phyloP scores from a whole-genome alignment of 148 eudicot species.

The Chenopodium quinoa region DNA sequence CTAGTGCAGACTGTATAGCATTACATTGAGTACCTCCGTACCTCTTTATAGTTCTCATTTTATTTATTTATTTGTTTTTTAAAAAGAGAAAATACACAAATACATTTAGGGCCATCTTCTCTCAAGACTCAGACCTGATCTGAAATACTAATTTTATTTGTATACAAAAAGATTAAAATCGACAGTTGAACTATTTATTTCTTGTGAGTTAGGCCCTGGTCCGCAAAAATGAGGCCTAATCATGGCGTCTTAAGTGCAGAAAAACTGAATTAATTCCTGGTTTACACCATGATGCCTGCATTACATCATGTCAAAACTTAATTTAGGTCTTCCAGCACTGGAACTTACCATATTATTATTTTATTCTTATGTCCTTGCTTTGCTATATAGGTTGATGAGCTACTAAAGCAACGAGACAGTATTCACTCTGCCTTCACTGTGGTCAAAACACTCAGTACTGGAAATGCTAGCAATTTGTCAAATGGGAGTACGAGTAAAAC shows the following conservation, averaged over 20 bases:
- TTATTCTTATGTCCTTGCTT: constrained; percentile 22
- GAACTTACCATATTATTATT: not conserved
- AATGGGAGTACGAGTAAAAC: constrained; percentile 70
- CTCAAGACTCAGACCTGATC: too few relatives aligned
- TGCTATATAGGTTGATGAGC: constrained; percentile 77
- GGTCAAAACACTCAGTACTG: constrained; percentile 37
- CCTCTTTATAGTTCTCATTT: too few relatives aligned
- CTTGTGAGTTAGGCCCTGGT: not conserved
- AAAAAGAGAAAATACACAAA: too few relatives aligned
- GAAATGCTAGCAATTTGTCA: constrained; percentile 34
- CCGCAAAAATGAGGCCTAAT: not conserved
- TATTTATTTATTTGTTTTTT: too few relatives aligned
- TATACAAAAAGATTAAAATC: too few relatives aligned
- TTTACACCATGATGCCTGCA: not conserved
- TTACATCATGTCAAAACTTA: not conserved
- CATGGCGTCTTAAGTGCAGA: not conserved
- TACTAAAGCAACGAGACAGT: constrained; percentile 78
- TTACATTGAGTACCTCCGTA: too few relatives aligned
- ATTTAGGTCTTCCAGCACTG: not conserved
- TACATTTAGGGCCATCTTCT: too few relatives aligned
- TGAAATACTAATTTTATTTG: too few relatives aligned
- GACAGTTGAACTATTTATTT: too few relatives aligned
- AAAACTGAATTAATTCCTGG: not conserved
- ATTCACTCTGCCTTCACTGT: constrained; percentile 84
- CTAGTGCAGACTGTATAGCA: not conserved